Percentiles rank a stretch among this genome's conserved stretches.
Evolutionary conservation across 1,284 basidiomycete species (phyloP).

Genomic region (Trichosporon faecale): DNA sequence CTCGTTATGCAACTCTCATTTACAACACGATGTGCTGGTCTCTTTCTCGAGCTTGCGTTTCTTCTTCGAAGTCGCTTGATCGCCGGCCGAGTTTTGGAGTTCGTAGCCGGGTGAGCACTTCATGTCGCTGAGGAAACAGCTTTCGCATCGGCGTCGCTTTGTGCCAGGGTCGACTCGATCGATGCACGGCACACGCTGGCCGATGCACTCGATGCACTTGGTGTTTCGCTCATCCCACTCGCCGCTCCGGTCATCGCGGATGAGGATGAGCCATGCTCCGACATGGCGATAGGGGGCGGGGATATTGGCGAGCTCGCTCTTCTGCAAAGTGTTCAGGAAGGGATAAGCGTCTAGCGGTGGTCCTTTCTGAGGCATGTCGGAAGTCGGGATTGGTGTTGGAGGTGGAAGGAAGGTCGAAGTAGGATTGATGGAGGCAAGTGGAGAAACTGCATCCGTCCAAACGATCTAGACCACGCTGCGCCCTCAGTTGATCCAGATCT

Average conservation of each 20-base stretch:
- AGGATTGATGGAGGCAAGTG: neutral
- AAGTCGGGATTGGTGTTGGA: neutral
- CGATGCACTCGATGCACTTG: neutral
- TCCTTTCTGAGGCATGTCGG: neutral
- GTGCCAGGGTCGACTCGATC: neutral
- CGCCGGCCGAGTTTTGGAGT: neutral
- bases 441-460: no score
- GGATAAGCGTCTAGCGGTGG: neutral
- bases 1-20: no score
- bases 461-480: neutral
- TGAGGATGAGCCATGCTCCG: neutral
- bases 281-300: neutral
- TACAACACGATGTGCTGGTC: no score
- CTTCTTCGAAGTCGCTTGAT: neutral
- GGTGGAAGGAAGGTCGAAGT: neutral
- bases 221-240: neutral
- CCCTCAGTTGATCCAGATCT: neutral
- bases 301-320: neutral
- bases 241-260: neutral
- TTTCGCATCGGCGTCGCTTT: neutral
- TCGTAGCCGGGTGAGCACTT: neutral
- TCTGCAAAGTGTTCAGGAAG: neutral
- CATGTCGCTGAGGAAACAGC: neutral
- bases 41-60: neutral
- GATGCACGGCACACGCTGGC: neutral